Conservation (phyloP, 2,329 filamentous ascomycete species). For the Pyrenochaeta sp. region DNA sequence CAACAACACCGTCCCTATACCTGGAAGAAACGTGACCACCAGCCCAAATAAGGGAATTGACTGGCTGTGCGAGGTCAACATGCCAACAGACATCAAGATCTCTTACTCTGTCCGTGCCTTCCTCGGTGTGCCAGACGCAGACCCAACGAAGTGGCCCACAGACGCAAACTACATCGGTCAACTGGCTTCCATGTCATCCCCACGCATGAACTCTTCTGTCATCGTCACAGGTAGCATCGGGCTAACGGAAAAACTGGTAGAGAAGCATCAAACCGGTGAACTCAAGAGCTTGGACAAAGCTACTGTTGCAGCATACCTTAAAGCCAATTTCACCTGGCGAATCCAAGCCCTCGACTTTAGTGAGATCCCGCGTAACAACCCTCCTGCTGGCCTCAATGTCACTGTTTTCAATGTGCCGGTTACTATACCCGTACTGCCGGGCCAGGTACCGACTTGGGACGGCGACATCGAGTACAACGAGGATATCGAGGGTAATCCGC, state of each 20-base stretch:
- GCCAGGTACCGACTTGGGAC: slow-evolving; percentile 35
- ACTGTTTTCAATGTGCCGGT: slow-evolving; percentile 36
- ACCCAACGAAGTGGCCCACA: slow-evolving; percentile 43
- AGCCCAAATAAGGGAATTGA: slow-evolving; percentile 29
- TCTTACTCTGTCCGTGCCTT: slow-evolving; percentile 43
- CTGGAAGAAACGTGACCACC: slow-evolving; percentile 8
- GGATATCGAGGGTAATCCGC: slow-evolving; percentile 37
- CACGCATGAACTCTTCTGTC: slow-evolving; percentile 45
- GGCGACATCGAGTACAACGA: slow-evolving; percentile 30
- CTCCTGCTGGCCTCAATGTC: slow-evolving; percentile 39
- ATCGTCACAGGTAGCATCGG: slow-evolving; percentile 51
- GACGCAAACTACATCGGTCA: slow-evolving; percentile 53
- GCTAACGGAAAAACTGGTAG: slow-evolving; percentile 46
- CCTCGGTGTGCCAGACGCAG: slow-evolving; percentile 32
- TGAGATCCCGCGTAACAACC: slow-evolving; percentile 36
- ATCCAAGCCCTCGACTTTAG: slow-evolving; percentile 39
- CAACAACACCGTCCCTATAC: slow-evolving; percentile 16
- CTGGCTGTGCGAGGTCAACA: slow-evolving; percentile 40
- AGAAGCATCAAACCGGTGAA: slow-evolving; percentile 32
- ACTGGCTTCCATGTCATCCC: slow-evolving; percentile 47
- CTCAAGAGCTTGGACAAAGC: slow-evolving; percentile 31
- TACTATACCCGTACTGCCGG: slow-evolving; percentile 29
- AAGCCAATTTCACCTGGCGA: slow-evolving; percentile 40
- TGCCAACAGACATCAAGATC: slow-evolving; percentile 41
- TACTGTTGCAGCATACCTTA: slow-evolving; percentile 32